Evolutionary conservation across 129 eudicot genomes (phyloP).

Genomic region (Smallanthus sonchifolius): DNA sequence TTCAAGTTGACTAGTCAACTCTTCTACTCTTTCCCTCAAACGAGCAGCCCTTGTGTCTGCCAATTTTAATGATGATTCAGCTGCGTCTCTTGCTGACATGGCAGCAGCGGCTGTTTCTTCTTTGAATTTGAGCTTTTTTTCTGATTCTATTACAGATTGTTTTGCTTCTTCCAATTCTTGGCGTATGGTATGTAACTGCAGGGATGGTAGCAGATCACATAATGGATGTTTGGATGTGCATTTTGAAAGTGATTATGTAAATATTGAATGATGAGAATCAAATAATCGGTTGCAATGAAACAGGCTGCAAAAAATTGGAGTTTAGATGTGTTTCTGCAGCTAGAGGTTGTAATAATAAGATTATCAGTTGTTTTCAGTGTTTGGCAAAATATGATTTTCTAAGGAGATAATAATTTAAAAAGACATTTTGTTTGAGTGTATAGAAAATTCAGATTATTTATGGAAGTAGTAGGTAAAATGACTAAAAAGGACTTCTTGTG

Average conservation of each 20-base stretch:
- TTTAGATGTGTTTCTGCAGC: too few species aligned
- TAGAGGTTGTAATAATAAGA: too few species aligned
- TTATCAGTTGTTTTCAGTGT: too few species aligned
- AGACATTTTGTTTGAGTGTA: too few species aligned
- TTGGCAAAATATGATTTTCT: too few species aligned
- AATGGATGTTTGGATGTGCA: not conserved
- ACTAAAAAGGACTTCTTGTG: too few species aligned
- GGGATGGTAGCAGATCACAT: not conserved
- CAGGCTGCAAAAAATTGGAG: too few species aligned
- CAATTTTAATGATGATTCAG: slow-evolving; percentile 76
- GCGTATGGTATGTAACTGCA: slow-evolving; percentile 63
- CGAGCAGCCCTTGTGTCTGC: slow-evolving; percentile 78
- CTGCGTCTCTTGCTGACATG: slow-evolving; percentile 98
- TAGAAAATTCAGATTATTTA: too few species aligned
- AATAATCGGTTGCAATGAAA: too few species aligned
- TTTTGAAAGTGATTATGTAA: not conserved
- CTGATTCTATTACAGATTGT: slow-evolving; percentile 60
- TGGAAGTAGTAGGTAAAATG: too few species aligned
- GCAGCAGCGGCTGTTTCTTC: slow-evolving; percentile 96
- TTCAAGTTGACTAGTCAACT: slow-evolving; percentile 80
- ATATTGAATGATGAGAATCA: not conserved
- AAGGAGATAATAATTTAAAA: too few species aligned
- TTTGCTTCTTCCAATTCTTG: slow-evolving; percentile 86
- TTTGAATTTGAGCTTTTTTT: slow-evolving; percentile 81
- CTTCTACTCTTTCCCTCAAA: slow-evolving; percentile 81